Percentiles rank a stretch among this genome's conserved stretches.
These are phyloP conservation scores for Ampelocalamus luodianensis DNA, from an alignment of 176 grass and related monocot species.

Conservation along the genomic window DNA sequence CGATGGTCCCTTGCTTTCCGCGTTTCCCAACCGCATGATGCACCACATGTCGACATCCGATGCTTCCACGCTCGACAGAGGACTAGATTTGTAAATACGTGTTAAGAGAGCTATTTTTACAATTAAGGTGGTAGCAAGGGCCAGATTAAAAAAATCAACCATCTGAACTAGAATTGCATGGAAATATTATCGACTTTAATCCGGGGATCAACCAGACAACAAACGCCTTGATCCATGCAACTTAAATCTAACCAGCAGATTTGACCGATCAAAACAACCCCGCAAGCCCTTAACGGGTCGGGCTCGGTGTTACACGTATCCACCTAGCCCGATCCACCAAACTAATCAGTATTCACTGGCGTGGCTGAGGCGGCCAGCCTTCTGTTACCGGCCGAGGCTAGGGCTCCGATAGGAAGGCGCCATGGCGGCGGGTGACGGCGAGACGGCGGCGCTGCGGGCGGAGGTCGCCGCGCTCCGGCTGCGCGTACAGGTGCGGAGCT, in stretches of 20 bases:
- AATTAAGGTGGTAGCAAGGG: no score
- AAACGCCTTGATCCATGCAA: conserved; percentile 6
- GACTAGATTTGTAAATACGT: no score
- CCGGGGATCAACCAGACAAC: not conserved
- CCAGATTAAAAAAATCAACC: no score
- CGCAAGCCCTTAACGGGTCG: not conserved
- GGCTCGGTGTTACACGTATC: not conserved
- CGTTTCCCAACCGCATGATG: no score
- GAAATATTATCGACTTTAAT: not conserved
- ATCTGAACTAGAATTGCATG: not conserved
- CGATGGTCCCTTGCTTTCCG: no score
- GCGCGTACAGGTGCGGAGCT: conserved; percentile 26
- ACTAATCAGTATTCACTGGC: not conserved
- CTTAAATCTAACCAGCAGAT: not conserved
- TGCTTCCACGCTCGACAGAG: no score
- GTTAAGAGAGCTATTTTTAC: no score
- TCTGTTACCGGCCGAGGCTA: conserved; percentile 31
- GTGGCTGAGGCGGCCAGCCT: not conserved
- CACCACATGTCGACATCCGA: no score
- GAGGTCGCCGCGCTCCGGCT: conserved; percentile 42
- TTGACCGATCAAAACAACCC: conserved; percentile 28
- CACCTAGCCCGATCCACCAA: not conserved
- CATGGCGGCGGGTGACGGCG: conserved; percentile 37
- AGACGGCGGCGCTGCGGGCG: conserved; percentile 16
- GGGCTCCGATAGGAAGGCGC: conserved; percentile 38